Evolutionary conservation across 148 eudicot species (phyloP).

Genomic region (Amaranthus palmeri): DNA sequence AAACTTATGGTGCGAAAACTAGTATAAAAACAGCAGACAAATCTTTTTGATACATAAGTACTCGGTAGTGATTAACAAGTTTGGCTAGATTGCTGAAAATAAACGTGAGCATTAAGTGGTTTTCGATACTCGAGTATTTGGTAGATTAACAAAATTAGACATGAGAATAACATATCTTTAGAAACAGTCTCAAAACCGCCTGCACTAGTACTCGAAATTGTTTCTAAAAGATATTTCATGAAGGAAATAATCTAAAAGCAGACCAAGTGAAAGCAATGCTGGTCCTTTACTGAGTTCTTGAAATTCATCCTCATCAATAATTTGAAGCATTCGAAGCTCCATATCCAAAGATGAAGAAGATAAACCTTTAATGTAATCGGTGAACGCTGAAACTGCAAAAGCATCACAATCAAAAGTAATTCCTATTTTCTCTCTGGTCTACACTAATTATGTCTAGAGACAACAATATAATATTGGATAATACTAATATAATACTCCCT

Average conservation of each 20-base stretch:
- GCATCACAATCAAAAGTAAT: constrained; percentile 4
- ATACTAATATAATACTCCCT: no score
- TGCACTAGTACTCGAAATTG: constrained; percentile 93
- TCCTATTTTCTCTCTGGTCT: neutral
- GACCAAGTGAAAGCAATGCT: constrained; percentile 57
- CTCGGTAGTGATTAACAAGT: neutral
- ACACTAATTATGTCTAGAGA: neutral
- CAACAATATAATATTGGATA: neutral
- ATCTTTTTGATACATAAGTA: neutral
- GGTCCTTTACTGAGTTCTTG: constrained; percentile 50
- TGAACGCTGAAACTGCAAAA: constrained; percentile 75
- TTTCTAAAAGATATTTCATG: constrained; percentile 65
- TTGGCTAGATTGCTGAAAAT: no score
- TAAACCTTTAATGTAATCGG: constrained; percentile 74
- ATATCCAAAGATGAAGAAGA: constrained; percentile 87
- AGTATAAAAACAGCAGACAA: neutral
- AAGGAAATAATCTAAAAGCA: constrained; percentile 81
- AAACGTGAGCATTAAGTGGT: no score
- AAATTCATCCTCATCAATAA: constrained; percentile 59
- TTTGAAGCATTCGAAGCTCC: constrained; percentile 96
- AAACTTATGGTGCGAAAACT: neutral
- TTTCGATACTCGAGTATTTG: no score
- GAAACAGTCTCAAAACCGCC: constrained; percentile 73
- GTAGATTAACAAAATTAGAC: neutral
- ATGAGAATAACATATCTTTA: constrained; percentile 52